phyloP scores from a whole-genome alignment of 495 filamentous ascomycete genomes.

The Collariella sp. region DNA sequence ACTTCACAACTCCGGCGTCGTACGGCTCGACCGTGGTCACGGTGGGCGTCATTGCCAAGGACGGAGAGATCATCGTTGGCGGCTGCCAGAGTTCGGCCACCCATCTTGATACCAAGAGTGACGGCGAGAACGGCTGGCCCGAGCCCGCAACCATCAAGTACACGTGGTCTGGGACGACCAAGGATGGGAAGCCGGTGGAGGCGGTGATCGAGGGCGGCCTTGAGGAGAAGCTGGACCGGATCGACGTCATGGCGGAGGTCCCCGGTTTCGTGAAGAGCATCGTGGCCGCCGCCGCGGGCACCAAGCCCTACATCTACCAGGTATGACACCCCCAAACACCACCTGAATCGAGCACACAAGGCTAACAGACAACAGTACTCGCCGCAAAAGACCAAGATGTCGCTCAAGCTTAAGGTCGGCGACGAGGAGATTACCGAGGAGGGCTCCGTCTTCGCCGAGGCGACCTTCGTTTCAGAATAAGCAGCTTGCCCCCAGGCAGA shows the following conservation, averaged over 20 bases:
- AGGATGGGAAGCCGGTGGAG: conserved; percentile 61
- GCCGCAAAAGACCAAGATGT: conserved; percentile 46
- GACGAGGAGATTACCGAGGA: conserved; percentile 68
- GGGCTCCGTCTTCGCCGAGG: conserved; percentile 71
- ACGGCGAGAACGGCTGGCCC: conserved; percentile 79
- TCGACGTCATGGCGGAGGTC: conserved; percentile 95
- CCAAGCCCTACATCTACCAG: conserved; percentile 96
- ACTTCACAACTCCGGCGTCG: conserved; percentile 89
- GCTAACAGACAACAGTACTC: conserved; percentile 48
- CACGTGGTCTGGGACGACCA: conserved; percentile 68
- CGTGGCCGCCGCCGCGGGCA: conserved; percentile 76
- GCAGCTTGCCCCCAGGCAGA: neutral
- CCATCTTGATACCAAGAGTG: conserved; percentile 60
- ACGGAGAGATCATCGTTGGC: conserved; percentile 70
- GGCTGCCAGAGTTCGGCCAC: conserved; percentile 51
- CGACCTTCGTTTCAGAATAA: conserved; percentile 74
- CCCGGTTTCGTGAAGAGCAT: conserved; percentile 92
- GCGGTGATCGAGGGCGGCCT: conserved; percentile 62
- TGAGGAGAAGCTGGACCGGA: conserved; percentile 65
- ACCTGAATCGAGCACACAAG: neutral
- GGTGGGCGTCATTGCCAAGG: conserved; percentile 72
- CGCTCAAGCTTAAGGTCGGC: conserved; percentile 74
- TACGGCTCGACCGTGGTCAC: conserved; percentile 85
- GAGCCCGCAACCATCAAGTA: conserved; percentile 70
- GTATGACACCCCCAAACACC: conserved; percentile 37